Conservation (phyloP, 345 rosid genomes). For the Sonneratia alba region DNA sequence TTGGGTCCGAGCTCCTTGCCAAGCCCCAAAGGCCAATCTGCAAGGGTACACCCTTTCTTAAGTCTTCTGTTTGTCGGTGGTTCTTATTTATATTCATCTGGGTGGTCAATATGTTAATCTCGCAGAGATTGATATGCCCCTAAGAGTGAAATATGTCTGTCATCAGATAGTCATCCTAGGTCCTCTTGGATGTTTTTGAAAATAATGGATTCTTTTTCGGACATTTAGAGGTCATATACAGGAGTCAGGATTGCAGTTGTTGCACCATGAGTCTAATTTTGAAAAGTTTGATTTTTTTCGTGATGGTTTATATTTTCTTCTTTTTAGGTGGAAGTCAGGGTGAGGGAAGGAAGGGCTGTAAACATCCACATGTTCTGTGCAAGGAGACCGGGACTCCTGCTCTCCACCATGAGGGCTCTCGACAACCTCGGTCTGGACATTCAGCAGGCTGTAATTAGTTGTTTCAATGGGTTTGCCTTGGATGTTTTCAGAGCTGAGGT, state of each 20-base stretch:
- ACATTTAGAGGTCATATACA: not conserved
- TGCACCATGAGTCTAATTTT: not conserved
- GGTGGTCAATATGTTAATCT: not conserved
- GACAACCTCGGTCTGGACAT: conserved; percentile 90
- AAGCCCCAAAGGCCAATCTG: conserved; percentile 74
- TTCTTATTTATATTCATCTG: not conserved
- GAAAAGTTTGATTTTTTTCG: not conserved
- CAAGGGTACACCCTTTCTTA: conserved; percentile 43
- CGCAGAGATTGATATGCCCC: not conserved
- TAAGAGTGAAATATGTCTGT: not conserved
- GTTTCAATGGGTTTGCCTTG: conserved; percentile 89
- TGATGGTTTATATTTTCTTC: not conserved
- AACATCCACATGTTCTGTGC: conserved; percentile 97
- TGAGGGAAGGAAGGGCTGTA: conserved; percentile 94
- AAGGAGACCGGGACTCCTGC: conserved; percentile 81
- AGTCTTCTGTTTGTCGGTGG: not conserved
- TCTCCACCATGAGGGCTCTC: conserved; percentile 84
- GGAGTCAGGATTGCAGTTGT: not conserved
- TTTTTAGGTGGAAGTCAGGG: conserved; percentile 77
- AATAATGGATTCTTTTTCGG: not conserved
- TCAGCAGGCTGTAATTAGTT: conserved; percentile 95
- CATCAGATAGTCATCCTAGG: not conserved
- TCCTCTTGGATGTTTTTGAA: not conserved
- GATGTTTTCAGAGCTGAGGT: conserved; percentile 98
- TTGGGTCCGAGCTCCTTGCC: conserved; percentile 57